A percentile compares a stretch with the other conserved stretches of the same genome.
Evolutionary conservation across 352 stramenopile species (phyloP).

Genomic region (Aphanomyces cochlioides): DNA sequence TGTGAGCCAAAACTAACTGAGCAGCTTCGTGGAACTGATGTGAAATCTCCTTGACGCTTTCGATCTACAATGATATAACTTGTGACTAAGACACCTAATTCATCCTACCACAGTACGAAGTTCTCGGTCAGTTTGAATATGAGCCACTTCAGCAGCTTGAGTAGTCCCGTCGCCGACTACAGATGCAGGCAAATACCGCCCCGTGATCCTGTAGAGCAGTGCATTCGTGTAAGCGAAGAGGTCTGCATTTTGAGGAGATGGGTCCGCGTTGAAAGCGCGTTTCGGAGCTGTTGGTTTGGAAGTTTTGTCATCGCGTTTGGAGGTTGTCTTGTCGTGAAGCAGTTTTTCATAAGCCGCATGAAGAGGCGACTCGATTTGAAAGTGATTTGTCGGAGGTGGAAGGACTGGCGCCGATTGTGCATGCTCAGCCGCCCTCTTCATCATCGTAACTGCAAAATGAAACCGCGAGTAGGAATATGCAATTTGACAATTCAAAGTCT

Average conservation of each 20-base stretch:
- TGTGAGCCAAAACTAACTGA: slow-evolving; percentile 55
- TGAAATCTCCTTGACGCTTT: slow-evolving; percentile 36
- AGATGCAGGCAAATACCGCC: slow-evolving; percentile 49
- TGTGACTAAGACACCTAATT: not conserved
- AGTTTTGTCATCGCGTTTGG: not conserved
- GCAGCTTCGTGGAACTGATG: slow-evolving; percentile 67
- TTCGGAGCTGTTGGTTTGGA: too few species aligned
- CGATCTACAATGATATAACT: slow-evolving; percentile 29
- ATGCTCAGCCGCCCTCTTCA: slow-evolving; percentile 7
- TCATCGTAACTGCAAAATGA: not conserved
- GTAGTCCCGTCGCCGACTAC: slow-evolving; percentile 45
- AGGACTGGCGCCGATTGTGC: slow-evolving; percentile 9
- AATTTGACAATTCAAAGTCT: not conserved
- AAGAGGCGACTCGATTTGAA: slow-evolving; percentile 4
- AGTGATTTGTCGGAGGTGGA: not conserved
- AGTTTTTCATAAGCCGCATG: slow-evolving; percentile 3
- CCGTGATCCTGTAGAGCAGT: slow-evolving; percentile 60
- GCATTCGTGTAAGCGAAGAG: slow-evolving; percentile 66
- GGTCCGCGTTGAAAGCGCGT: too few species aligned
- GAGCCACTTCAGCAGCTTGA: slow-evolving; percentile 53
- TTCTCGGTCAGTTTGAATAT: slow-evolving; percentile 57
- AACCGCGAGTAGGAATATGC: too few species aligned
- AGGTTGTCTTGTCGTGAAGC: not conserved
- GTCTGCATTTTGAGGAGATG: slow-evolving; percentile 46
- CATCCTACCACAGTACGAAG: slow-evolving; percentile 44